phyloP scores from a whole-genome alignment of 164 flowering plant species.

The Litsea cubeba region DNA sequence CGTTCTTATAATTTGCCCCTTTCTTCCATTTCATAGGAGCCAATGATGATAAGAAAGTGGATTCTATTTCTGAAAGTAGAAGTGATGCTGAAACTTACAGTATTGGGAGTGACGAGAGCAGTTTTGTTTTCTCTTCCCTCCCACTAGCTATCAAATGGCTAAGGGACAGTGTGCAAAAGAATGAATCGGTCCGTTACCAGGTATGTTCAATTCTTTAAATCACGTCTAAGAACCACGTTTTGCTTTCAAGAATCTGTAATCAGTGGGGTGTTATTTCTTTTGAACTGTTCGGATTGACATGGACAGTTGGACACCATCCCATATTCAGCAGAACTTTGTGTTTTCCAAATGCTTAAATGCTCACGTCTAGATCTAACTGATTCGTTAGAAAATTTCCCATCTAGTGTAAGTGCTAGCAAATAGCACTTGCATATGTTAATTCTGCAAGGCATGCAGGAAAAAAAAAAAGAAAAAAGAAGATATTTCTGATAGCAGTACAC shows the following conservation, averaged over 20 bases:
- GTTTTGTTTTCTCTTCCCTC: constrained; percentile 67
- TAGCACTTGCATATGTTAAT: too few relatives aligned
- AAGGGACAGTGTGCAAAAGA: constrained; percentile 53
- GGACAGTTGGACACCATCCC: neutral
- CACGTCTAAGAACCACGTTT: neutral
- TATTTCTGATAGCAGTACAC: too few relatives aligned
- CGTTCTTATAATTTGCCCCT: neutral
- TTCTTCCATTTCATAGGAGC: constrained; percentile 21
- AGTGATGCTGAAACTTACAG: constrained; percentile 26
- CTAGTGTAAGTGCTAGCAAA: neutral
- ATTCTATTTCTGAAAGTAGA: constrained; percentile 23
- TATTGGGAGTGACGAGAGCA: constrained; percentile 35
- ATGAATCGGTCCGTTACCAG: constrained; percentile 67
- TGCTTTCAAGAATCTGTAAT: neutral
- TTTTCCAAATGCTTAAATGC: neutral
- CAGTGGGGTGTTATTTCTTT: neutral
- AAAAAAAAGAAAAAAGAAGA: too few relatives aligned
- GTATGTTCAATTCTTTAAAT: constrained; percentile 24
- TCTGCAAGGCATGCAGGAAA: neutral
- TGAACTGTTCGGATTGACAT: neutral
- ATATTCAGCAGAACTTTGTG: too few relatives aligned
- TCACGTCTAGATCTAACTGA: neutral
- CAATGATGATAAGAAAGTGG: constrained; percentile 29
- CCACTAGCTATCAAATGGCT: constrained; percentile 84
- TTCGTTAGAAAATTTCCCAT: neutral